phyloP scores from a whole-genome alignment of 2,329 filamentous ascomycete genomes.

The Aspergillus pseudoglaucus region DNA sequence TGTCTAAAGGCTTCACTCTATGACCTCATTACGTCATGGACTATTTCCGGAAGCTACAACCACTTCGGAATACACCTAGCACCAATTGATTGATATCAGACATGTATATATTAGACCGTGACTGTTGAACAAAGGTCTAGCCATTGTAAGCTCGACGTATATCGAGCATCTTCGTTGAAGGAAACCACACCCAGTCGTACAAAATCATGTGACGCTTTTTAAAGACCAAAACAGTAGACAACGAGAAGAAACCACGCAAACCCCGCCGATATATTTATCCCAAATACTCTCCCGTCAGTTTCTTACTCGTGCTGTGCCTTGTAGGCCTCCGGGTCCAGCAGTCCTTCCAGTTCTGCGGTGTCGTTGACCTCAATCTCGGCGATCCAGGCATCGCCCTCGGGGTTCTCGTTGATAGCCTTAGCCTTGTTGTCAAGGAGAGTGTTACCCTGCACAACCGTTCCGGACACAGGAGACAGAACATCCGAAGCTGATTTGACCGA shows the following conservation, averaged over 20 bases:
- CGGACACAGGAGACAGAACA: slow-evolving; percentile 81
- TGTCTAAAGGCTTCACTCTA: neutral
- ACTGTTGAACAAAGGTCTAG: slow-evolving; percentile 18
- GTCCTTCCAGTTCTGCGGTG: slow-evolving; percentile 60
- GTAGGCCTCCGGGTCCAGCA: slow-evolving; percentile 77
- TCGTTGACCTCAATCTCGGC: slow-evolving; percentile 76
- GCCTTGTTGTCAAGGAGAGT: slow-evolving; percentile 73
- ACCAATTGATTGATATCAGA: neutral
- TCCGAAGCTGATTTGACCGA: slow-evolving; percentile 98
- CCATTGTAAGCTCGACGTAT: slow-evolving; percentile 10
- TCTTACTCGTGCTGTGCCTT: slow-evolving; percentile 61
- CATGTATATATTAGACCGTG: slow-evolving; percentile 4
- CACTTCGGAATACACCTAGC: neutral
- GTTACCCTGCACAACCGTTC: slow-evolving; percentile 72
- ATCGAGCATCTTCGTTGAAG: slow-evolving; percentile 19
- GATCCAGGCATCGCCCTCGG: slow-evolving; percentile 90
- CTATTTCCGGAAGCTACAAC: neutral
- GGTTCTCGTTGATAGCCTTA: slow-evolving; percentile 77
- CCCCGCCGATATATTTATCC: slow-evolving; percentile 1
- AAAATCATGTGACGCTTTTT: slow-evolving; percentile 3
- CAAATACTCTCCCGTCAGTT: slow-evolving; percentile 4
- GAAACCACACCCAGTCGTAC: neutral
- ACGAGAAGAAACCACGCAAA: slow-evolving; percentile 1
- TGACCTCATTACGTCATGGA: neutral
- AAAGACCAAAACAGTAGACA: slow-evolving; percentile 1